These are phyloP conservation scores for Aspergillus pseudonomiae DNA, from an alignment of 2,329 filamentous ascomycete genomes.

Conservation along the genomic window DNA sequence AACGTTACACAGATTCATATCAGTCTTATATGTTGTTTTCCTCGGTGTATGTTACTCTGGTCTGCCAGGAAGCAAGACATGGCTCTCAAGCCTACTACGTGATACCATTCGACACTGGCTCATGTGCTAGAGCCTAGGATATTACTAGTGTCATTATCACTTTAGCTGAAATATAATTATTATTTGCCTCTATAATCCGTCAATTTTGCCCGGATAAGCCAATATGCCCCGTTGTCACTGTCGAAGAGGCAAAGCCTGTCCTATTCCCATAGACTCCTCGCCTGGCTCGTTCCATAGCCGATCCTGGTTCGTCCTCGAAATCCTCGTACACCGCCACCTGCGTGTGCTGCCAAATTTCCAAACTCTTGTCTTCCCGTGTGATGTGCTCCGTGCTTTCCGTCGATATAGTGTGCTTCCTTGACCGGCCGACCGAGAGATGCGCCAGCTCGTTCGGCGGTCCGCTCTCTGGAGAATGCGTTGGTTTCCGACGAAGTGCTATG, in stretches of 20 bases:
- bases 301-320: not conserved
- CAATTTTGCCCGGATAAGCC: not conserved
- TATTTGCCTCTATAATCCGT: not conserved
- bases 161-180: too few relatives aligned
- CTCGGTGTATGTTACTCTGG: too few relatives aligned
- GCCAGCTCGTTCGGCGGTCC: not conserved
- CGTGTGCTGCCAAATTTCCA: not conserved
- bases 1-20: too few relatives aligned
- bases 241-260: not conserved
- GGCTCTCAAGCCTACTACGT: too few relatives aligned
- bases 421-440: not conserved
- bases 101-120: too few relatives aligned
- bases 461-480: not conserved
- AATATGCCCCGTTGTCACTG: not conserved
- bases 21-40: too few relatives aligned
- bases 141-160: too few relatives aligned
- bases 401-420: not conserved
- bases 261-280: not conserved
- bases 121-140: too few relatives aligned
- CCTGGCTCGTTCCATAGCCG: not conserved
- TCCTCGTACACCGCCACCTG: not conserved
- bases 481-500: not conserved
- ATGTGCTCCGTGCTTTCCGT: not conserved
- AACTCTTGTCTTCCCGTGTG: not conserved
- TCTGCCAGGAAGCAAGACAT: too few relatives aligned